Percentiles rank a stretch among this genome's conserved stretches.
Conservation (phyloP, 768 basidiomycete genomes). For the Cyclocybe aegerita region DNA sequence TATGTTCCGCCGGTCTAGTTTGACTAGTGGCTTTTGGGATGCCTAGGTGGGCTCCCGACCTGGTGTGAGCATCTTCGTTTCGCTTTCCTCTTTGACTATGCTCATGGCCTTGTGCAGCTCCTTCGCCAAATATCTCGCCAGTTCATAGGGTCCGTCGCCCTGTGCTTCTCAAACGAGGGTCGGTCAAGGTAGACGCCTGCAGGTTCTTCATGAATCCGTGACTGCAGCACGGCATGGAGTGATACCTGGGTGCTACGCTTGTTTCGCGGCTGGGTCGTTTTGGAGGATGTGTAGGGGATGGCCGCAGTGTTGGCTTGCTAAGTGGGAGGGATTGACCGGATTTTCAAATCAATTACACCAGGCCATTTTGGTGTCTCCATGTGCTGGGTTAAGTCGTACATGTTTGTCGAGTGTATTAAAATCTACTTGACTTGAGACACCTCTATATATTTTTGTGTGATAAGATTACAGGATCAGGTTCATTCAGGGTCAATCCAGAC, state of each 20-base stretch:
- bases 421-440: slow-evolving; percentile 21
- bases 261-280: no score
- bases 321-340: slow-evolving; percentile 1
- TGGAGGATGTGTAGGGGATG: no score
- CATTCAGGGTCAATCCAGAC: neutral
- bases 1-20: slow-evolving; percentile 2
- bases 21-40: slow-evolving; percentile 5
- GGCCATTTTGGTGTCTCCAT: slow-evolving; percentile 21
- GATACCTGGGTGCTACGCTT: no score
- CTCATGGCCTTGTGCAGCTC: no score
- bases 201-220: no score
- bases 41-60: slow-evolving; percentile 3
- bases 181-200: no score
- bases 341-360: slow-evolving; percentile 26
- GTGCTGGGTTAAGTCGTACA: slow-evolving; percentile 24
- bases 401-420: slow-evolving; percentile 19
- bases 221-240: no score
- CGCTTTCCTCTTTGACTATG: neutral
- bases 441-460: slow-evolving; percentile 4
- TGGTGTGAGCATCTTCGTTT: slow-evolving; percentile 2
- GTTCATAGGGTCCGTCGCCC: no score
- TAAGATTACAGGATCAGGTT: neutral
- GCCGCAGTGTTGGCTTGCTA: neutral
- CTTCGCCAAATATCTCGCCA: no score
- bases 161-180: no score